Base-by-base conservation (phyloP, 1,284 basidiomycete species). In the Pseudozyma thailandica region DNA sequence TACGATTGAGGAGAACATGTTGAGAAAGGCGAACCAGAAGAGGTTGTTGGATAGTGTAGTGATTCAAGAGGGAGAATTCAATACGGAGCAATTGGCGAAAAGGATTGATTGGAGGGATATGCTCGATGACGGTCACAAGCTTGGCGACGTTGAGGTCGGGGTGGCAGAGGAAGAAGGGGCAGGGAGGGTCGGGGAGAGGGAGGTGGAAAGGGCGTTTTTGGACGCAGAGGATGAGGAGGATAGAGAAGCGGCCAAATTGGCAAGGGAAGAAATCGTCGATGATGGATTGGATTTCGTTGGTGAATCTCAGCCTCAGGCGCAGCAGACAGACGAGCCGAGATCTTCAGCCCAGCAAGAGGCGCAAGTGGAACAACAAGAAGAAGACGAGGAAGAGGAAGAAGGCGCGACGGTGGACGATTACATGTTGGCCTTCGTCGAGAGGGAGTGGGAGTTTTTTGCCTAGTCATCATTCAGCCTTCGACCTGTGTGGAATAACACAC, bases 11-110 rank as follows among this genome's bases (percentile, higher is more conserved):
- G 94, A 97, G 84, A 93, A 94, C 60, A 93, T 98, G 88, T 87
- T 97, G 33, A 89, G 91, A 61, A 97, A 96, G 83, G 94, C 94
- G 15, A 94, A 97, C 75, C 94, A 98, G 85, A 98, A 98, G 83
- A 89, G 94, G 44, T 88, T 90, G 16, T 86, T 98, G 50, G 93
- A 97, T 83, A 90, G 91, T 60, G 86, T 98, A 43, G 93, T 98
- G 71, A 97, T 98, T 65, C 92, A 94, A 81, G 89, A 90, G 77
- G 94, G 94, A 41, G 92, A 92, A 79, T 98, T 98, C 80, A 87
- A 85, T 25, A 87, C 86, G 18, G 86, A 87, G 23, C 30, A 50
- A 18, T 4, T 68, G 50, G 56, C 41, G 13, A 65, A 68, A 28
- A 41, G 54, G 31, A 43, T 72, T 63, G 93, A 96, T 83, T 96